Conservation (phyloP, 352 stramenopile genomes). For the Hyaloperonospora brassicae region DNA sequence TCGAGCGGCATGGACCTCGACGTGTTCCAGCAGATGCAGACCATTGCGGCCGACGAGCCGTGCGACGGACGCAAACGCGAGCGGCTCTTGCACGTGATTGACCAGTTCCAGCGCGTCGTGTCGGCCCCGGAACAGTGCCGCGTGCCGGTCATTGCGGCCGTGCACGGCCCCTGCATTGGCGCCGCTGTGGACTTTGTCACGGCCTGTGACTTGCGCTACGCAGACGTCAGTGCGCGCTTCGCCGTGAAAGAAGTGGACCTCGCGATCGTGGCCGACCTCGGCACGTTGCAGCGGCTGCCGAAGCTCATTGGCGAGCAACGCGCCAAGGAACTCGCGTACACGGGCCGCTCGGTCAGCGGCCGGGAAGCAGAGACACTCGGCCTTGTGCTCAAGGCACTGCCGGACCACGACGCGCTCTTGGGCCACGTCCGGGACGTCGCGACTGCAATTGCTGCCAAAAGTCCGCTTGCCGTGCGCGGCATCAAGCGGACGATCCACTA, state of each 20-base stretch:
- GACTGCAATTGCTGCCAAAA: slow-evolving; percentile 69
- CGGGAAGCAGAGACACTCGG: slow-evolving; percentile 68
- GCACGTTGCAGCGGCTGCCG: slow-evolving; percentile 79
- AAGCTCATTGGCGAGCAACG: slow-evolving; percentile 79
- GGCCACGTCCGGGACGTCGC: slow-evolving; percentile 48
- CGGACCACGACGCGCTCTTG: slow-evolving; percentile 53
- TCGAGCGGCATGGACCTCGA: slow-evolving; percentile 86
- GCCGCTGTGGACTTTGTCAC: slow-evolving; percentile 85
- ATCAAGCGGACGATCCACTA: slow-evolving; percentile 87
- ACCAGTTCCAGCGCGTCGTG: slow-evolving; percentile 76
- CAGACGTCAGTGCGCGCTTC: slow-evolving; percentile 73
- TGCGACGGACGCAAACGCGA: slow-evolving; percentile 83
- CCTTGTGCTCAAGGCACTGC: slow-evolving; percentile 66
- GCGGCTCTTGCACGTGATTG: slow-evolving; percentile 66
- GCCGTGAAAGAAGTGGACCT: slow-evolving; percentile 86
- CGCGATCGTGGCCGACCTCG: slow-evolving; percentile 84
- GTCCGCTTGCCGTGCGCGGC: slow-evolving; percentile 74
- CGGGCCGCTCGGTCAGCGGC: slow-evolving; percentile 70
- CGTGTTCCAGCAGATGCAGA: slow-evolving; percentile 75
- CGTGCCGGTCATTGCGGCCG: slow-evolving; percentile 71
- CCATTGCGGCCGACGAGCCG: slow-evolving; percentile 41
- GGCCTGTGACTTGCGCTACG: slow-evolving; percentile 81
- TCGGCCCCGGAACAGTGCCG: slow-evolving; percentile 78
- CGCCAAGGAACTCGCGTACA: slow-evolving; percentile 82
- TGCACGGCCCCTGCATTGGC: slow-evolving; percentile 79